Evolutionary conservation across 352 stramenopile species (phyloP), one percentile per base, ranked within the genome.

Genomic region (Pelagophyceae sp.): DNA sequence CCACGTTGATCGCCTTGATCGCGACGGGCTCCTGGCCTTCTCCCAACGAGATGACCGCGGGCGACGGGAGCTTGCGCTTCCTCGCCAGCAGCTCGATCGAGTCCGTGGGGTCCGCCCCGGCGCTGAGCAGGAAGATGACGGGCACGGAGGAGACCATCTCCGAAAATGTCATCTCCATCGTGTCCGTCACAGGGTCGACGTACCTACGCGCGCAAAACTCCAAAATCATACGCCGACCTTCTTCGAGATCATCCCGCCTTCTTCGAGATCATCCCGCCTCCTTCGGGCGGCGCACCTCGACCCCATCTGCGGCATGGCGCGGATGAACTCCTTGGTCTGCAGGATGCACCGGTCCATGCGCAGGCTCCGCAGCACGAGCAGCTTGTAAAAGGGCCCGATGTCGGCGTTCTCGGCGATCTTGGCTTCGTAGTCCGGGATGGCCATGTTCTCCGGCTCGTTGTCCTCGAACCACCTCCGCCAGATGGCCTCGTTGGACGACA

Each of bases 141-240:
- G 95, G 96, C 38, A 96, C 97, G 76, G 96, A 87, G 0, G 92
- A 90, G 35, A 91, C 87, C 94, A 98, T 98, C 77, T 97, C 93
- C 76, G 90, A 90, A 76, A 97, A 98, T 79, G 98, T 97, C 79
- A 90, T 96, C 82, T 98, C 95, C 75, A 98, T 98, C 70, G 94
- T 99, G 81, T 99, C 96, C 0, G 95, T 98, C n/a, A 98, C 94
- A 19, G 95, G 95, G 78, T 99, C 95, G 1, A 98, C 94, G 80
- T 97, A 99, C 5, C 89, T 85, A n/a, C n/a, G n/a, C n/a, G n/a
- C n/a, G n/a, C n/a, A n/a, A n/a, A n/a, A n/a, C n/a, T n/a, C n/a
- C n/a, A n/a, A n/a, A n/a, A n/a, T n/a, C n/a, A n/a, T n/a, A n/a
- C n/a, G n/a, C n/a, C n/a, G n/a, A n/a, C n/a, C n/a, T n/a, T n/a